Evolutionary conservation across 495 filamentous ascomycete species (phyloP), one percentile per base, ranked within the genome.

Genomic region (Opeltia flavorubescens): DNA sequence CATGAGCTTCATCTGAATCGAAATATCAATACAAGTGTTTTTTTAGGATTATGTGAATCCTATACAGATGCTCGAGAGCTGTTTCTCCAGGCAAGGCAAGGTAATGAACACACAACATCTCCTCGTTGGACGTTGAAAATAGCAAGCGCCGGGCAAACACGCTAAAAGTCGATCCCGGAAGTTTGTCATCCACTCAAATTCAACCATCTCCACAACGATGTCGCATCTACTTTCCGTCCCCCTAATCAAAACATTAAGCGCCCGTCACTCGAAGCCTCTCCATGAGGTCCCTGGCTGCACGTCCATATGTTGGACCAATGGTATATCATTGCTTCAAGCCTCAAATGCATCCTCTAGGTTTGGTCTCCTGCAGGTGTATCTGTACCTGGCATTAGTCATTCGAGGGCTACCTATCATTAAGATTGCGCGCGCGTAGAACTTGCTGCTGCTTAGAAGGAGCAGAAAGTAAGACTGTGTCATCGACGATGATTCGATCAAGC

Each of bases 381-480:
- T 30, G n/a, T 28, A 17, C 40, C 44, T 44, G 44, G 48, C 44
- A 24, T 3, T 36, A 6, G 11, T 23, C 13, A 17, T 30, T 35
- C 6, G 31, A 44, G 31, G 4, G 39, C 13, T 21, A 44, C 48
- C 52, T 36, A 54, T 49, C 44, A 42, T 34, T 45, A 35, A 18
- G 8, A 48, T 40, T 54, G 44, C 44, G 44, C 52, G 52, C 52
- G 36, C 44, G 18, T 47, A 47, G 3, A 41, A 23, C 34, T 30
- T 15, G 17, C 15, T 6, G 26, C 18, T 21, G 17, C 2, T 46
- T 6, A 17, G 11, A 31, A 44, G 29, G 29, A 13, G 26, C 24
- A 36, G 28, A 42, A 29, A 20, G 38, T 34, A 23, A 28, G 18
- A 25, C 38, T 23, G 18, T 24, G 7, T 30, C 46, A 36, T 20